phyloP scores from a whole-genome alignment of 768 basidiomycete genomes.

The Hygrocybe coccinea region DNA sequence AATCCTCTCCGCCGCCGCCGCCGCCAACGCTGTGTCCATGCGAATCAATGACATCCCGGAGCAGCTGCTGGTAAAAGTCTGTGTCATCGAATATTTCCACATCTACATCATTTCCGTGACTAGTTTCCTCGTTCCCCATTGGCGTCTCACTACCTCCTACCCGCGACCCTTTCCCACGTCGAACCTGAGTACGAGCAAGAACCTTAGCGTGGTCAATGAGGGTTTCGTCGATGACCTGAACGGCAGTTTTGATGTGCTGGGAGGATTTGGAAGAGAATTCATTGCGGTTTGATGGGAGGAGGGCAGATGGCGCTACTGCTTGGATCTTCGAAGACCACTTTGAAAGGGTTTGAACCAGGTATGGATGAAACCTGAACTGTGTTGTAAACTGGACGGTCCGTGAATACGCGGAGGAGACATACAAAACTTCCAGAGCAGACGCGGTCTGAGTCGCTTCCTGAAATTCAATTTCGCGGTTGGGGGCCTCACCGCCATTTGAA shows the following conservation, averaged over 20 bases:
- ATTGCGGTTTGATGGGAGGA: conserved; percentile 65
- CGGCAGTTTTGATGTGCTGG: conserved; percentile 56
- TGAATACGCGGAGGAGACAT: conserved; percentile 25
- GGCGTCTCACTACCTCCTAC: conserved; percentile 37
- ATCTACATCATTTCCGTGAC: conserved; percentile 33
- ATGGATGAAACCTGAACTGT: conserved; percentile 54
- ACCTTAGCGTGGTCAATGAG: conserved; percentile 54
- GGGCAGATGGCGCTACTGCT: conserved; percentile 77
- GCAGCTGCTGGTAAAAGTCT: conserved; percentile 88
- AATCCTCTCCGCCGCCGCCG: conserved; percentile 47
- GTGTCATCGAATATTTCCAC: conserved; percentile 75
- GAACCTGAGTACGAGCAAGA: conserved; percentile 57
- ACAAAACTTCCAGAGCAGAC: conserved; percentile 50
- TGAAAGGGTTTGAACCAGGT: conserved; percentile 68
- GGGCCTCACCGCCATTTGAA: conserved; percentile 20
- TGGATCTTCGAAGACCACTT: conserved; percentile 98
- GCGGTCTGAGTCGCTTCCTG: conserved; percentile 39
- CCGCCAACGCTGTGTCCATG: conserved; percentile 40
- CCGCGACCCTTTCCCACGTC: conserved; percentile 45
- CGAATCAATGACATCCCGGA: conserved; percentile 87
- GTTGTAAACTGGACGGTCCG: conserved; percentile 1
- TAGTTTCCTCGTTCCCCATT: conserved; percentile 12
- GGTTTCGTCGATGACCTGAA: conserved; percentile 74
- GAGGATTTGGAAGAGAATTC: conserved; percentile 56
- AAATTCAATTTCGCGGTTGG: conserved; percentile 36